Conservation (phyloP, 345 rosid species). For the Acer negundo region DNA sequence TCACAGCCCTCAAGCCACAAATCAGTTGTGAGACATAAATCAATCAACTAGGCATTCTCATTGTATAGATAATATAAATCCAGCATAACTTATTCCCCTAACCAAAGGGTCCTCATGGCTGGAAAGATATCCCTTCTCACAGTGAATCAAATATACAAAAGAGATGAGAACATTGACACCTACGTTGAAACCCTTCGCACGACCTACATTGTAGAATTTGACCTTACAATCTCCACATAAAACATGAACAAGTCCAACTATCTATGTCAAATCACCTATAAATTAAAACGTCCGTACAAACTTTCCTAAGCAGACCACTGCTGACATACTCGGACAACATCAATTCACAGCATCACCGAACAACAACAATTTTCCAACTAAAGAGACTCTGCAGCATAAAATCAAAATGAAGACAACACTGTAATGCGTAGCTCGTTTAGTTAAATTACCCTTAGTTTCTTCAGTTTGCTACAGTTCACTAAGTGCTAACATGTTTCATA, state of each 20-base stretch:
- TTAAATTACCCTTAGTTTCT: not conserved
- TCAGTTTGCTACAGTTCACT: not conserved
- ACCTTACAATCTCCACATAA: not conserved
- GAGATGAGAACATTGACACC: not conserved
- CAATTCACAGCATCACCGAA: not conserved
- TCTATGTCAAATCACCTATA: not conserved
- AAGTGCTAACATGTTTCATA: not conserved
- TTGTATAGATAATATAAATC: not conserved
- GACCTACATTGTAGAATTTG: not conserved
- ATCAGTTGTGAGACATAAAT: not conserved
- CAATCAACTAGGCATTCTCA: not conserved
- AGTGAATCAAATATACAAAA: not conserved
- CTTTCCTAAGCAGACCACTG: not conserved
- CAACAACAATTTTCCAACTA: not conserved
- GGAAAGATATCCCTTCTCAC: not conserved
- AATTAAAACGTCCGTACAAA: not conserved
- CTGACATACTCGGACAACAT: not conserved
- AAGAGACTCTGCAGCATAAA: not conserved
- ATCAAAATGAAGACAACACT: not conserved
- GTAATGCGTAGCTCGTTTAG: not conserved
- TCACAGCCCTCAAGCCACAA: not conserved
- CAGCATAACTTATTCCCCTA: not conserved
- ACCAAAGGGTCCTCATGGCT: not conserved
- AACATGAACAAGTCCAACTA: constrained; percentile 8
- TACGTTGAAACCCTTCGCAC: not conserved